Evolutionary conservation across 495 filamentous ascomycete genomes (phyloP), one percentile per base, ranked within the genome.

Genomic region (Saxophila tyrrhenica): DNA sequence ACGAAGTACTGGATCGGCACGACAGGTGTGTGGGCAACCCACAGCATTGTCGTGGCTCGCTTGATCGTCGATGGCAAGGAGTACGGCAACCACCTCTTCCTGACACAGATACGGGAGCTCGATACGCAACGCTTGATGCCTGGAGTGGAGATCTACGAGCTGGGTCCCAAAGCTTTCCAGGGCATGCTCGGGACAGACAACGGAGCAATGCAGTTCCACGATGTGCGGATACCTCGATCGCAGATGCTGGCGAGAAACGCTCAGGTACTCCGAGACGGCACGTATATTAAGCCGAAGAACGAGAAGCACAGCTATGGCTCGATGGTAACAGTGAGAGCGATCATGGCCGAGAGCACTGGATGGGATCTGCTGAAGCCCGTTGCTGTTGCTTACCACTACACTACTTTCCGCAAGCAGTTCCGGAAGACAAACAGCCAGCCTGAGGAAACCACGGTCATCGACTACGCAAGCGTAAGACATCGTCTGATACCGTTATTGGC

Each of bases 1-100:
- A 65, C 61, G 17, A 67, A 67, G 52, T 67, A 57, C 46, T 67
- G 65, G 65, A 58, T 58, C 22, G 64, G 64, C 0, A 54, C 57
- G 1, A 50, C 62, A 5, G 64, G 64, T 16, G 54, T 63, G 48
- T 67, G 56, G 35, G 51, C 60, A 38, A 66, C 65, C 20, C 66
- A 65, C 52, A 25, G 48, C 2, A 46, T 69, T 48, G 52, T 67
- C 13, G 55, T 67, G 24, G 66, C 66, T 3, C 44, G 52, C 1
- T 43, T 69, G 23, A 60, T 69, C n/a, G 58, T 67, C 43, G 43
- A 50, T 15, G 46, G 50, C 2, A 58, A 59, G 44, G 49, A 66
- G 25, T 48, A 63, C 39, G 65, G 67, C n/a, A 55, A 60, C 11
- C 67, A 69, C 56, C 48, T 66, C n/a, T 66, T 69, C 51, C 54